Percentiles rank a stretch among this genome's conserved stretches.
These are phyloP conservation scores for Amylostereum areolatum DNA, from an alignment of 1,284 basidiomycete species.

Conservation along the genomic window DNA sequence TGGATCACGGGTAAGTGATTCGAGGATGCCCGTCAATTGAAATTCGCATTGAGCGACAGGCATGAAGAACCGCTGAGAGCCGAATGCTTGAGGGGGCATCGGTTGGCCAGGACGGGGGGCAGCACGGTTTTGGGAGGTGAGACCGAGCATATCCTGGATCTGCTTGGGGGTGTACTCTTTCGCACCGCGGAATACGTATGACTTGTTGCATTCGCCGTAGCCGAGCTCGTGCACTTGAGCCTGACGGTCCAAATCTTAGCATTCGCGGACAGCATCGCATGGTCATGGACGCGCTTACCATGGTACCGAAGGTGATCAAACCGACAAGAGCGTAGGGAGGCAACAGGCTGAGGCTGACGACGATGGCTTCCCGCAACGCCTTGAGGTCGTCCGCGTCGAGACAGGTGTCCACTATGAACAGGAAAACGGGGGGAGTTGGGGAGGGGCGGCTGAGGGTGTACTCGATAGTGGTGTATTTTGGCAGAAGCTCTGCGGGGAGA, in stretches of 20 bases:
- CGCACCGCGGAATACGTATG: slow-evolving; percentile 98
- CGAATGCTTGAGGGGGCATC: slow-evolving; percentile 77
- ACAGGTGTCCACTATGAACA: slow-evolving; percentile 97
- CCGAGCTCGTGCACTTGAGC: slow-evolving; percentile 99
- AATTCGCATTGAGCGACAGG: slow-evolving; percentile 95
- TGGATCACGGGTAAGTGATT: slow-evolving; percentile 86
- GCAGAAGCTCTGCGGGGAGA: slow-evolving; percentile 90
- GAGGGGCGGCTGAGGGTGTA: slow-evolving; percentile 92
- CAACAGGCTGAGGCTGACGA: slow-evolving; percentile 89
- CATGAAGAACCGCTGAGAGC: slow-evolving; percentile 90
- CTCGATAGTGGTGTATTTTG: slow-evolving; percentile 99
- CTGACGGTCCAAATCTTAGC: slow-evolving; percentile 31
- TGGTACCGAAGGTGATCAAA: slow-evolving; percentile 94
- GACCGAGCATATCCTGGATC: slow-evolving; percentile 97
- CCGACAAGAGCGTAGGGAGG: slow-evolving; percentile 94
- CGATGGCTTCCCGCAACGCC: slow-evolving; percentile 84
- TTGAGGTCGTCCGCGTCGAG: slow-evolving; percentile 95
- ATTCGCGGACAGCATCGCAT: not conserved
- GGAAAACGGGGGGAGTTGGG: slow-evolving; percentile 91
- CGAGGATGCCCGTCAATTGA: slow-evolving; percentile 92
- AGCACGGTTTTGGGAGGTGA: slow-evolving; percentile 71
- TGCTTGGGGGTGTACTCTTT: slow-evolving; percentile 98
- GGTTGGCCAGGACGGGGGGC: slow-evolving; percentile 84
- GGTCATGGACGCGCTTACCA: slow-evolving; percentile 52
- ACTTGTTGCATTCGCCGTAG: slow-evolving; percentile 94